A percentile compares a stretch with the other conserved stretches of the same genome.
These are phyloP conservation scores for Colletotrichum lini DNA, from an alignment of 2,329 filamentous ascomycete species.

Conservation along the genomic window DNA sequence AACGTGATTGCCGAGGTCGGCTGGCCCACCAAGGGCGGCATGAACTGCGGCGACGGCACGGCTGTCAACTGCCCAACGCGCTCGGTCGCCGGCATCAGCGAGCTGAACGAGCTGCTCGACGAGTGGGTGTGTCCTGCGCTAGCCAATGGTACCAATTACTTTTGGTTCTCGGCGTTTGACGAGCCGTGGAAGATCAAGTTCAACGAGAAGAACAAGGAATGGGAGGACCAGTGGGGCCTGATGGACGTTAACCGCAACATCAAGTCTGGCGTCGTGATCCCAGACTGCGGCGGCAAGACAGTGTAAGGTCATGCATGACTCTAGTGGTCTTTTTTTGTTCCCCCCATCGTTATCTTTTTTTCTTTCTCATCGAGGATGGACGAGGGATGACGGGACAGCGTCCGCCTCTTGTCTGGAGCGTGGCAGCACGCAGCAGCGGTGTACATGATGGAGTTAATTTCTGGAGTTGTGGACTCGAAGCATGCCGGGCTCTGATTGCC, in stretches of 20 bases:
- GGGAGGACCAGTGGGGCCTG: conserved; percentile 97
- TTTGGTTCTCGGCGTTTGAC: conserved; percentile 98
- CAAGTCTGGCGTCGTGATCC: conserved; percentile 87
- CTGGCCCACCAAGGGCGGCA: conserved; percentile 90
- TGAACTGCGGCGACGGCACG: conserved; percentile 50
- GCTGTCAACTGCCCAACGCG: conserved; percentile 71
- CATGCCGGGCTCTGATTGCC: conserved; percentile 20
- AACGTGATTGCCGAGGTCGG: conserved; percentile 93
- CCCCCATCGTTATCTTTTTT: not conserved
- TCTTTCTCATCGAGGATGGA: conserved; percentile 18
- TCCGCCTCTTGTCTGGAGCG: conserved; percentile 22
- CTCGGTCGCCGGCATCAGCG: conserved; percentile 82
- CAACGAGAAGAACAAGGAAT: conserved; percentile 78
- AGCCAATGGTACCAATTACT: conserved; percentile 89
- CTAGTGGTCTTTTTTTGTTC: not conserved
- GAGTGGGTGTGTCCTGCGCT: conserved; percentile 88
- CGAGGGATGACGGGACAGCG: conserved; percentile 5
- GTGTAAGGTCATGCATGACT: conserved; percentile 52
- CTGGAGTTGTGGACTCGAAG: conserved; percentile 25
- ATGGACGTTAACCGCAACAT: conserved; percentile 88
- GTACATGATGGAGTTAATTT: conserved; percentile 39
- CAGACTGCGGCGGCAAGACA: conserved; percentile 85
- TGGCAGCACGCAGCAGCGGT: conserved; percentile 23
- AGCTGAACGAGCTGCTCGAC: conserved; percentile 89
- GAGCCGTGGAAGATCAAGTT: conserved; percentile 93